These are phyloP conservation scores for Vigna trinervia DNA, from an alignment of 306 rosid species.

Conservation along the genomic window DNA sequence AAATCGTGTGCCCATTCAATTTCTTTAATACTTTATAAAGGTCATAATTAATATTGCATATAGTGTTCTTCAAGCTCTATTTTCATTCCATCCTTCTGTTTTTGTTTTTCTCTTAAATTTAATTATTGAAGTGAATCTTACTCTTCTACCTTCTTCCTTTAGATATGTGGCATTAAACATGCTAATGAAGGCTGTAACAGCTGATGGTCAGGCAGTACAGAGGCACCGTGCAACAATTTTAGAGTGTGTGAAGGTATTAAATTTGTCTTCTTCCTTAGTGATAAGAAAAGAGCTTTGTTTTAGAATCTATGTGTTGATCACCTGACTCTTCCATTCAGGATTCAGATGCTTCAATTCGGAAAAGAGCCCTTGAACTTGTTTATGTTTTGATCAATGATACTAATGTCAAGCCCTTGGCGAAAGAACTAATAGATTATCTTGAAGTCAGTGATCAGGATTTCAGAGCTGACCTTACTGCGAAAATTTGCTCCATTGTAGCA, in stretches of 20 bases:
- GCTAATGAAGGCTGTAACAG: conserved; percentile 96
- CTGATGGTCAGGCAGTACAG: conserved; percentile 97
- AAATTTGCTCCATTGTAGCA: conserved; percentile 90
- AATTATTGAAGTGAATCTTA: conserved; percentile 35
- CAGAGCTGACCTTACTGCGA: conserved; percentile 89
- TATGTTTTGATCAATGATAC: conserved; percentile 84
- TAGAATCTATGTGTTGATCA: conserved; percentile 45
- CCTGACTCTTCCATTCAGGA: conserved; percentile 66
- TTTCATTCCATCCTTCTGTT: conserved; percentile 5
- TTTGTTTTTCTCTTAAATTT: background rate
- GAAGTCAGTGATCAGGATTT: conserved; percentile 91
- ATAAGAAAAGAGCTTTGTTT: conserved; percentile 32
- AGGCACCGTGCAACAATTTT: conserved; percentile 96
- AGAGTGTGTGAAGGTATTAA: conserved; percentile 95
- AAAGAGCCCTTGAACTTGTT: conserved; percentile 98
- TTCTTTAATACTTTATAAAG: conserved; percentile 18
- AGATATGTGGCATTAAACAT: conserved; percentile 96
- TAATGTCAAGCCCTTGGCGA: conserved; percentile 86
- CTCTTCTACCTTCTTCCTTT: conserved; percentile 40
- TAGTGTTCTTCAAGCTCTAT: conserved; percentile 33
- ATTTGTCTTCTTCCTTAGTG: conserved; percentile 30
- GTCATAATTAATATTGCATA: conserved; percentile 19
- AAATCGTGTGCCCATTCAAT: conserved; percentile 12
- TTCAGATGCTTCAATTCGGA: conserved; percentile 92
- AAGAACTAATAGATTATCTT: conserved; percentile 90